These are phyloP conservation scores for Aquilaria yunnanensis DNA, from an alignment of 345 rosid species.

Conservation along the genomic window DNA sequence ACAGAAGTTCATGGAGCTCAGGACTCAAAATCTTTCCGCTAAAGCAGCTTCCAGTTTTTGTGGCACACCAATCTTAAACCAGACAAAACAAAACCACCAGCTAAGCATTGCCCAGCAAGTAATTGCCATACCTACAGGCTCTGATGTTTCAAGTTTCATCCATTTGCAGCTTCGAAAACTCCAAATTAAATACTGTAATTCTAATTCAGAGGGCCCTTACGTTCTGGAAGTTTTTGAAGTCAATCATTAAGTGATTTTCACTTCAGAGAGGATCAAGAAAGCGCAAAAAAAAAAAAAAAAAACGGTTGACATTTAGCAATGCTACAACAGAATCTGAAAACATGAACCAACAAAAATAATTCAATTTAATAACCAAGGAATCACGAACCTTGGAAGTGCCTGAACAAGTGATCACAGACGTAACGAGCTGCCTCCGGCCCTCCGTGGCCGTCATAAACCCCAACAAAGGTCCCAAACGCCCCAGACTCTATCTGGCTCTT, in stretches of 20 bases:
- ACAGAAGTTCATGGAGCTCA: neutral
- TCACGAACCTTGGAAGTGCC: slow-evolving; percentile 68
- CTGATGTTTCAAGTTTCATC: slow-evolving; percentile 6
- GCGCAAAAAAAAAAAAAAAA: neutral
- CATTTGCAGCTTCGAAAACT: slow-evolving; percentile 5
- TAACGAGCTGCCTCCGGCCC: slow-evolving; percentile 89
- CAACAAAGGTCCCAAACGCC: slow-evolving; percentile 81
- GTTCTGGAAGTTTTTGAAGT: slow-evolving; percentile 7
- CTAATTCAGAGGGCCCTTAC: neutral
- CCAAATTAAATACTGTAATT: neutral
- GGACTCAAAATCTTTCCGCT: neutral
- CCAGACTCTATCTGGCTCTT: slow-evolving; percentile 95
- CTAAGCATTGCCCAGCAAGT: neutral
- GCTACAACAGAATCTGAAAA: neutral
- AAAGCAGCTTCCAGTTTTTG: slow-evolving; percentile 7
- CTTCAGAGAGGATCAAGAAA: neutral
- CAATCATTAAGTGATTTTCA: slow-evolving; percentile 3
- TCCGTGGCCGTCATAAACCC: slow-evolving; percentile 92
- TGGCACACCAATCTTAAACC: neutral
- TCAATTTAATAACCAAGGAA: neutral
- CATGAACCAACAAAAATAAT: neutral
- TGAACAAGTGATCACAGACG: slow-evolving; percentile 71
- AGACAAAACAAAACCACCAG: neutral
- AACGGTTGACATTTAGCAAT: slow-evolving; percentile 1
- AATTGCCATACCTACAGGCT: neutral